Evolutionary conservation across 495 filamentous ascomycete species (phyloP).

Genomic region (Margaritispora aquatica): DNA sequence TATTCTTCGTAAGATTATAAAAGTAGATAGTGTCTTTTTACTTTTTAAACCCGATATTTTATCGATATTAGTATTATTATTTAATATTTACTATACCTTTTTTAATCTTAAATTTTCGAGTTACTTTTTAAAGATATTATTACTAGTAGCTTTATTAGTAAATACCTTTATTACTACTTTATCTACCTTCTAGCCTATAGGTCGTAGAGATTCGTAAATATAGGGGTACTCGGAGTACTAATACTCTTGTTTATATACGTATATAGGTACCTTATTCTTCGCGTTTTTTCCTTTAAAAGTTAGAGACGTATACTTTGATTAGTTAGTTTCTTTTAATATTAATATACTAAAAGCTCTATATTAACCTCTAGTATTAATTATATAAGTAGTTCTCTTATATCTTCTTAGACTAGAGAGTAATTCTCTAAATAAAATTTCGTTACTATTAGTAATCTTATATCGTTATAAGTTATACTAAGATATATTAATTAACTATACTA

Average conservation of each 20-base stretch:
- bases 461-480: background rate
- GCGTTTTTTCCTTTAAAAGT: background rate
- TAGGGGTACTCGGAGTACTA: background rate
- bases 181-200: background rate
- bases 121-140: background rate
- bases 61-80: background rate
- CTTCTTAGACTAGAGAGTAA: background rate
- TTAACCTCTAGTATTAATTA: background rate
- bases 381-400: background rate
- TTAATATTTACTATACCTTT: too few relatives aligned
- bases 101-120: background rate
- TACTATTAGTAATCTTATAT: background rate
- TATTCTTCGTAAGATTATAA: background rate
- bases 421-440: background rate
- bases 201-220: background rate
- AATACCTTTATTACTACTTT: background rate
- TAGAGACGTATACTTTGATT: background rate
- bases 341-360: background rate
- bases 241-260: background rate
- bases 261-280: background rate
- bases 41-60: background rate
- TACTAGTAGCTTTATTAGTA: background rate
- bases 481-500: background rate
- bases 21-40: background rate
- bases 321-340: background rate